These are phyloP conservation scores for Aspergillus sergii DNA, from an alignment of 2,329 filamentous ascomycete genomes.

Conservation along the genomic window DNA sequence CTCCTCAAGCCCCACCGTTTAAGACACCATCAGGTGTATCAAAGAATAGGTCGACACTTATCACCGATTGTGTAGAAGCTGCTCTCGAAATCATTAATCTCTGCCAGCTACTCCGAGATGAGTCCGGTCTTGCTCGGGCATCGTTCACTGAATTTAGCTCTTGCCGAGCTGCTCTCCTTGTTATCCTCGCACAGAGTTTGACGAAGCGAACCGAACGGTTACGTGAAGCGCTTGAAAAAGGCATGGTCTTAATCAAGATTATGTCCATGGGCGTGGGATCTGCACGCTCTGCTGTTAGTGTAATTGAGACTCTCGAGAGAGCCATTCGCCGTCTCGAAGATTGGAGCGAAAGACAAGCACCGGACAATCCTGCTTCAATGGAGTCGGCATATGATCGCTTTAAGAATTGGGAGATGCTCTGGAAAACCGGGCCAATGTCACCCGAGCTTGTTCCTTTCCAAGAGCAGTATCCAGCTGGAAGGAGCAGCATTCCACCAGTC, in stretches of 20 bases:
- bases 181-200: conserved; percentile 46
- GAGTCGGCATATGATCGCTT: conserved; percentile 56
- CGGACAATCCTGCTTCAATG: conserved; percentile 33
- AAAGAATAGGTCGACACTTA: conserved; percentile 44
- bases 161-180: conserved; percentile 57
- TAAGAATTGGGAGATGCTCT: conserved; percentile 56
- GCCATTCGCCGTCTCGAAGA: conserved; percentile 51
- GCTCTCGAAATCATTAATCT: conserved; percentile 55
- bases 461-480: conserved; percentile 18
- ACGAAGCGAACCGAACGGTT: conserved; percentile 46
- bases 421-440: conserved; percentile 45
- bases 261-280: conserved; percentile 58
- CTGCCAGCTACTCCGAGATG: conserved; percentile 53
- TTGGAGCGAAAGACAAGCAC: conserved; percentile 40
- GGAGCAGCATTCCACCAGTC: conserved; percentile 16
- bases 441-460: conserved; percentile 33
- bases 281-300: conserved; percentile 55
- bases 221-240: conserved; percentile 51
- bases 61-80: conserved; percentile 57
- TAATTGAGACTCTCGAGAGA: conserved; percentile 56
- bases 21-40: conserved; percentile 36
- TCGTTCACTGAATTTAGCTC: conserved; percentile 61
- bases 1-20: conserved; percentile 21
- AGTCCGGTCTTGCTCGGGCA: conserved; percentile 57
- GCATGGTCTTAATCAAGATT: conserved; percentile 55